Evolutionary conservation across 2,329 filamentous ascomycete species (phyloP).

Genomic region (Diaporthe helianthi): DNA sequence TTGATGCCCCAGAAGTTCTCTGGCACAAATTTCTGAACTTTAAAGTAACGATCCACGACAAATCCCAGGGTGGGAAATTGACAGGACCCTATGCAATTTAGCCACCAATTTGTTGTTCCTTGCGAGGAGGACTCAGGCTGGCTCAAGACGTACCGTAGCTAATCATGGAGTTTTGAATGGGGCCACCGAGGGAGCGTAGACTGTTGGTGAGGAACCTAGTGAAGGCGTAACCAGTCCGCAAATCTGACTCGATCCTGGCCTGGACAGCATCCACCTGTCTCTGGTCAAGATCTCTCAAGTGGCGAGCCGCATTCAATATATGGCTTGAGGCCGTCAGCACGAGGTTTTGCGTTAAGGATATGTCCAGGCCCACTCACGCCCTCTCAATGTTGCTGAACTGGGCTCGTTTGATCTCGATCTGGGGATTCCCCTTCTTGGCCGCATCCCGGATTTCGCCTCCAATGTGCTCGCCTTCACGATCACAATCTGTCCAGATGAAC

Average conservation of each 20-base stretch:
- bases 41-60: constrained; percentile 94
- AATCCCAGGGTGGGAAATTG: constrained; percentile 98
- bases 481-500: constrained; percentile 99
- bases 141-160: constrained; percentile 73
- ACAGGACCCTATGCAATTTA: constrained; percentile 71
- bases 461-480: constrained; percentile 96
- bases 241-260: constrained; percentile 88
- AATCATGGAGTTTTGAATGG: constrained; percentile 69
- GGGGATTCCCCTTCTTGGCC: constrained; percentile 75
- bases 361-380: constrained; percentile 62
- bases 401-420: constrained; percentile 82
- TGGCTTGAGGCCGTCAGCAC: constrained; percentile 62
- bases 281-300: constrained; percentile 81
- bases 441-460: constrained; percentile 88
- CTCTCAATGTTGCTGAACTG: constrained; percentile 95
- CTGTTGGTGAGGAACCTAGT: constrained; percentile 85
- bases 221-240: constrained; percentile 91
- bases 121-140: neutral
- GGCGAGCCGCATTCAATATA: constrained; percentile 81
- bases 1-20: constrained; percentile 95
- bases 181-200: constrained; percentile 74
- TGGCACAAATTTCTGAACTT: constrained; percentile 90
- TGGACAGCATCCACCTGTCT: constrained; percentile 86
- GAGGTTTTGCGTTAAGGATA: neutral
- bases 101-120: neutral